Evolutionary conservation across 805 yeast species (phyloP).

Genomic region (Wickerhamiella nectarea): DNA sequence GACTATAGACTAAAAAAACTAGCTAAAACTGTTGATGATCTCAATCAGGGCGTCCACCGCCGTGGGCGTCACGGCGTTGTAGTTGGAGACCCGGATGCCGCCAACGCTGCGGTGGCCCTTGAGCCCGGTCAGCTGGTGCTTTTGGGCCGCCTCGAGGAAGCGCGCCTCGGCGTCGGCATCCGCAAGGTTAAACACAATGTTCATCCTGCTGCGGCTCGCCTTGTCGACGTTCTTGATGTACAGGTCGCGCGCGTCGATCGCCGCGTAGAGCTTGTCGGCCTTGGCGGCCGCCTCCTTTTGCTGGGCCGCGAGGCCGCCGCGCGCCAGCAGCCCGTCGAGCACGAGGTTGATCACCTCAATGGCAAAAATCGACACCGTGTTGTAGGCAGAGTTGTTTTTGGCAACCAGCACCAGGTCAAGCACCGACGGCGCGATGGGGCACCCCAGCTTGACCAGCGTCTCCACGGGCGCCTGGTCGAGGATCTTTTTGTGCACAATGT

Average conservation of each 20-base stretch:
- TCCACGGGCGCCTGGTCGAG: constrained; percentile 48
- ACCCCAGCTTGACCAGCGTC: constrained; percentile 40
- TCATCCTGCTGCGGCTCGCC: constrained; percentile 70
- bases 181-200: constrained; percentile 73
- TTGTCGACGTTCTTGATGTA: constrained; percentile 54
- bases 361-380: constrained; percentile 90
- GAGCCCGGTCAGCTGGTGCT: constrained; percentile 51
- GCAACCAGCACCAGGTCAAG: constrained; percentile 78
- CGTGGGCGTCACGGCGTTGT: constrained; percentile 65
- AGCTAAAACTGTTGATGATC: constrained; percentile 13
- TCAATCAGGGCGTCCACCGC: constrained; percentile 15
- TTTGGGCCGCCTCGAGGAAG: constrained; percentile 58
- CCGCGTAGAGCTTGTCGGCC: constrained; percentile 48
- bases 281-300: constrained; percentile 45
- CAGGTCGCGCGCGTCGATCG: constrained; percentile 46
- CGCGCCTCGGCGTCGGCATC: constrained; percentile 47
- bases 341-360: constrained; percentile 76
- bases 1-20: background rate
- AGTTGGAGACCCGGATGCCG: constrained; percentile 86
- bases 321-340: constrained; percentile 41
- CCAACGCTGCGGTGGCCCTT: constrained; percentile 97
- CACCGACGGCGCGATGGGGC: constrained; percentile 84
- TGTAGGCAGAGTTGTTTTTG: constrained; percentile 81
- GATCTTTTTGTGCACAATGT: constrained; percentile 72
- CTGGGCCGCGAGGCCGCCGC: constrained; percentile 64